Base-by-base conservation (phyloP, 352 stramenopile species). In the Globisporangium uncinulatum region DNA sequence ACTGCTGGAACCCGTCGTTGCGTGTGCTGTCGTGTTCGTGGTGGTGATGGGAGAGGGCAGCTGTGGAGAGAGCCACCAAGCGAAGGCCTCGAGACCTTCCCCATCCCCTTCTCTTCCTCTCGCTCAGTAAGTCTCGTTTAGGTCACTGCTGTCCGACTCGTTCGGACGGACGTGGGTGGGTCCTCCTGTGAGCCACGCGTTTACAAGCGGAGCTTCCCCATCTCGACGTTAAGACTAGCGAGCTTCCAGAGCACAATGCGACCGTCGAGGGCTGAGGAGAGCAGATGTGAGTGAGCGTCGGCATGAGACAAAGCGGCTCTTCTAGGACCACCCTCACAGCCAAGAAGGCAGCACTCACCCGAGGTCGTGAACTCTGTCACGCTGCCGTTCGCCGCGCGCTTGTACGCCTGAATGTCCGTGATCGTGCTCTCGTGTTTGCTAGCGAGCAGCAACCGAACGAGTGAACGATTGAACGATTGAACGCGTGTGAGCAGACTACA, bases 351-450 rank as follows among this genome's bases (percentile, higher is more conserved):
- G 19, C 46, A 53, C 67, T 42, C 80, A 94, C 82, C 85, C 14
- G 85, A 95, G 2, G 85, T 92, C 11, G 85, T 86, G 45, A 95
- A 92, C 54, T 89, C 83, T 41, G 79, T 76, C 34, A 95, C 70
- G 11, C 70, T 63, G 24, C 80, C 80, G 49, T 75, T 74, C 17
- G 70, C 57, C 8, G 76, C 84, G 53, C 65, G 57, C 4, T 65
- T 54, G 51, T 89, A 91, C 36, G 73, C 64, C 61, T 93, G 79
- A 43, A 95, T 85, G 69, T 87, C 82, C 39, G 85, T 93, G 56
- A 95, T 91, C 24, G 86, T 83, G 53, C 79, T 91, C 58, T 89
- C 71, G 66, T 95, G 85, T 70, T 94, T 94, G 67, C 80, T 90
- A 24, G 48, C 45, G 3, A 55, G 39, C 42, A 21, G 2, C 21